A percentile compares a stretch with the other conserved stretches of the same genome.
These are phyloP conservation scores for Globisporangium alternatum DNA, from an alignment of 352 stramenopile genomes.

Conservation along the genomic window DNA sequence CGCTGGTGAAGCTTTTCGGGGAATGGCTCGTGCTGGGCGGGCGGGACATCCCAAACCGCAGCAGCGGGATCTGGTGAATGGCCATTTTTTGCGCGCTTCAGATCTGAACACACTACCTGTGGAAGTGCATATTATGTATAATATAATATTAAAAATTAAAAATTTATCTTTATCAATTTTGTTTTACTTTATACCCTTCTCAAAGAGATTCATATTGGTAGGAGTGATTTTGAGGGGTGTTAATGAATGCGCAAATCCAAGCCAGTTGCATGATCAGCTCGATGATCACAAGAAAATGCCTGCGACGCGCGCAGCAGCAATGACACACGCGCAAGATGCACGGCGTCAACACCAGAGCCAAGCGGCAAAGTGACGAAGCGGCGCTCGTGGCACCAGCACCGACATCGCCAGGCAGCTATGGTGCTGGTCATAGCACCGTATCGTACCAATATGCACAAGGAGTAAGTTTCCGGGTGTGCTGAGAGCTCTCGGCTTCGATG, in stretches of 20 bases:
- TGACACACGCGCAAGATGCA: neutral
- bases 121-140: neutral
- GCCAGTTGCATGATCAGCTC: neutral
- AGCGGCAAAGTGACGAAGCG: slow-evolving; percentile 4
- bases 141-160: neutral
- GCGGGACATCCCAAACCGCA: neutral
- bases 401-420: neutral
- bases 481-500: too few relatives aligned
- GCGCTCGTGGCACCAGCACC: neutral
- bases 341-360: neutral
- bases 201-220: neutral
- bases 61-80: neutral
- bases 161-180: neutral
- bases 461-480: too few relatives aligned
- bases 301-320: neutral
- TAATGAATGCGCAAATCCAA: slow-evolving; percentile 26
- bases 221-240: neutral
- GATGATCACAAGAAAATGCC: slow-evolving; percentile 33
- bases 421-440: neutral
- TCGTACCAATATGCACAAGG: too few relatives aligned
- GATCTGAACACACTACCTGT: slow-evolving; percentile 6
- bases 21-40: slow-evolving; percentile 8
- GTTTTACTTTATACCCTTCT: neutral
- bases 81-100: slow-evolving; percentile 16
- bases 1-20: slow-evolving; percentile 9